Base-by-base conservation (phyloP, 345 rosid genomes). In the Eucalyptus virginea region DNA sequence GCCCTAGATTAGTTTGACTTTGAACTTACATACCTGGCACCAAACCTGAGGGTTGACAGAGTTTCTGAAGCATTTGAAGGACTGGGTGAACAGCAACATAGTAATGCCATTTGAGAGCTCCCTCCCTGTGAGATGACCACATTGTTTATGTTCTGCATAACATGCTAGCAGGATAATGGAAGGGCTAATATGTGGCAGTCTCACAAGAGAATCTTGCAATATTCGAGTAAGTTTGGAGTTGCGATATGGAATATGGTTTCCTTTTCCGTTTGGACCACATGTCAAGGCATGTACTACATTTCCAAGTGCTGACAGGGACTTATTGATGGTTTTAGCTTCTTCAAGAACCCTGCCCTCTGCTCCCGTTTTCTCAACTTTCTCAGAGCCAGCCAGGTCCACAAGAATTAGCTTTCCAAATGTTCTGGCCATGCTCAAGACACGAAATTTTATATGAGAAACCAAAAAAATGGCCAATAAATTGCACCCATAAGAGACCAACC, bases 71-170 rank as follows among this genome's bases (percentile, higher is more conserved):
- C 94, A 95, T 96, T 96, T 88, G 92, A 96, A 91, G 91, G 90
- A 91, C 99, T 96, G 7, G 98, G 99, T 45, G 99, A 97, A 94
- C 99, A 97, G 92, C 99, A 97, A 51, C 99, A 96, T 24, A 97
- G 92, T 65, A 97, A 90, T 58, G 96, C 99, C 89, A 96, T 94
- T 88, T 94, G 96, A 87, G 96, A 96, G 93, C 91, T 95, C 58
- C 98, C 99, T 80, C 98, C 99, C 99, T 97, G 92, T 86, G 88
- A 69, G 89, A 90, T 17, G 40, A 26, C 89, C 60, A 21, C 45
- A 26, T 72, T 47, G 60, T 60, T 90, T 86, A 49, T 81, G 30
- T 52, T 26, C 37, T 40, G 56, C 77, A 48, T 26, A 52, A 42
- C 13, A 77, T 30, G 50, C 42, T 67, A 32, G 62, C 21, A 86